Base-by-base conservation (phyloP, 768 basidiomycete genomes). In the Naganishia vishniacii region DNA sequence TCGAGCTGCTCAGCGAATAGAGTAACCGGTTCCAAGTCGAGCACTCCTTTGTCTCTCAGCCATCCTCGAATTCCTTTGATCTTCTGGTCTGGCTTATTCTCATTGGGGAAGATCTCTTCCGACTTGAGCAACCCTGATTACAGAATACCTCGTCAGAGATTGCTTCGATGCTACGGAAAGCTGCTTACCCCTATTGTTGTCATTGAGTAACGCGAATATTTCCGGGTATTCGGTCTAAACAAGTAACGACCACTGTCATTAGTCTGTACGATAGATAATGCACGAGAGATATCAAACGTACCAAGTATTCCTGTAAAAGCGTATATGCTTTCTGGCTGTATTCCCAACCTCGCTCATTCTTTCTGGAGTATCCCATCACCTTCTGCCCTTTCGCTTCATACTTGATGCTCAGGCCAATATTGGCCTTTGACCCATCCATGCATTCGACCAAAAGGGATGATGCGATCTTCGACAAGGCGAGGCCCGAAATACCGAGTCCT, bases 351-450 rank as follows among this genome's bases (percentile, higher is more conserved):
- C 85, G 80, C 9, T 86, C 87, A 29, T 86, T 84, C 78, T 94
- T 93, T 66, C 84, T 82, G 7, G 91, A 87, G 77, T 95, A 97
- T 66, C 89, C 88, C 47, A 95, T 81, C 1, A 99, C 95, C 78
- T 98, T 99, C 70, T 91, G 76, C 11, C 85, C 83, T 78, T 95
- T 98, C 13, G 85, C 88, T 72, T 99, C 95, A 67, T 95, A 99
- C 76, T 99, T 99, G 69, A 99, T 83, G 74, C 89, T 90, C 44
- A 99, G 82, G 2, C 95, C 95, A 31, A 98, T 79, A 73, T 99
- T 98, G 61, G 82, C 83, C 80, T 95, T 97, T 64, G 83, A 81
- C 9, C 83, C 83, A 71, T 90, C 90, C 0, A 83, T 79, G 0
- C 83, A 84, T 62, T 90, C 76, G 44, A 97, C 89, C 85, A 97